Evolutionary conservation across 768 basidiomycete genomes (phyloP).

Genomic region (Coprinopsis cinerea): DNA sequence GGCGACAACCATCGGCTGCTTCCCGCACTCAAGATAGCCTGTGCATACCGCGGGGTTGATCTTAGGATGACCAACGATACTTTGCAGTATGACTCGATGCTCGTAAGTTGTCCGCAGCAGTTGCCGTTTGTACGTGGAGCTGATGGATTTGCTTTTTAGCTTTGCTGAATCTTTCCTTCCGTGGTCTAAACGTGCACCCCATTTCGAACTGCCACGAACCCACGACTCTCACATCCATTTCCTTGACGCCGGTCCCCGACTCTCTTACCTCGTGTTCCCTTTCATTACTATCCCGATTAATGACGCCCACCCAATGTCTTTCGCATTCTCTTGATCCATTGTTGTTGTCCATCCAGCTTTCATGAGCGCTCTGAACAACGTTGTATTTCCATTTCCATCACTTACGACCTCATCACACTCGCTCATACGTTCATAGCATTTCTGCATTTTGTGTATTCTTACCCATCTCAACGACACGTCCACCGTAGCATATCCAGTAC

Average conservation of each 20-base stretch:
- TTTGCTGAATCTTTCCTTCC: background rate
- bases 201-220: too few species aligned
- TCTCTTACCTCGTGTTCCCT: background rate
- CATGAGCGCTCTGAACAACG: background rate
- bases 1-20: slow-evolving; percentile 46
- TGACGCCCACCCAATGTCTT: too few species aligned
- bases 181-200: too few species aligned
- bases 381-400: background rate
- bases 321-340: too few species aligned
- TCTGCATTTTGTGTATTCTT: background rate
- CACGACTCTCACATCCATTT: too few species aligned
- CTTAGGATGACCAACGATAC: slow-evolving; percentile 29
- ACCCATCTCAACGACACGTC: background rate
- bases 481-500: background rate
- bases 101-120: slow-evolving; percentile 13
- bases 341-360: background rate
- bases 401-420: background rate
- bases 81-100: slow-evolving; percentile 16
- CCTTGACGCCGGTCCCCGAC: too few species aligned
- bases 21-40: slow-evolving; percentile 53
- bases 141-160: background rate
- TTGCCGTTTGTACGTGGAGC: background rate
- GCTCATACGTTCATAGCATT: background rate
- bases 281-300: too few species aligned
- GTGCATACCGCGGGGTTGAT: slow-evolving; percentile 55